Evolutionary conservation across 2,329 filamentous ascomycete species (phyloP).

Genomic region (Neoarthrinium moseri): DNA sequence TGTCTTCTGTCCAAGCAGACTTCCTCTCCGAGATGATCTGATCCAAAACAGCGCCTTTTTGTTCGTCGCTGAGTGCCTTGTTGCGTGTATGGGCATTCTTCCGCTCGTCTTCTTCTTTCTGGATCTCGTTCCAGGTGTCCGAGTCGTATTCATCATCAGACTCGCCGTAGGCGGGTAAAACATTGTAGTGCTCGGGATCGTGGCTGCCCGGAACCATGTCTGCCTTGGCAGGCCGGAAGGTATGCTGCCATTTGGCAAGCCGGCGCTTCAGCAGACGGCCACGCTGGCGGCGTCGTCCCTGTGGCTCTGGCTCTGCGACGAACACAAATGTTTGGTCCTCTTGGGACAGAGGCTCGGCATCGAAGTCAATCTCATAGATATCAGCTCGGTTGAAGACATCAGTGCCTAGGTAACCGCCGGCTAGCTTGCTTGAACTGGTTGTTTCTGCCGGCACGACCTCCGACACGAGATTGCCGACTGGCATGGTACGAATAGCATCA

Average conservation of each 20-base stretch:
- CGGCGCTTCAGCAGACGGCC: conserved; percentile 22
- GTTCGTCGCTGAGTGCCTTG: too few relatives aligned
- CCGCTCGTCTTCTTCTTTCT: conserved; percentile 47
- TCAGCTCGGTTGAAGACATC: conserved; percentile 23
- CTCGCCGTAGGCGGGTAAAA: conserved; percentile 53
- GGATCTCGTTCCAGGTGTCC: conserved; percentile 61
- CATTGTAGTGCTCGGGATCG: conserved; percentile 33
- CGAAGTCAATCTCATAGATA: conserved; percentile 14
- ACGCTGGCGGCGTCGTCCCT: conserved; percentile 22
- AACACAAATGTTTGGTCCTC: conserved; percentile 15
- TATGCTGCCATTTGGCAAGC: conserved; percentile 2
- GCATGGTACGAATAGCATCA: conserved; percentile 19
- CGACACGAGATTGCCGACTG: conserved; percentile 3
- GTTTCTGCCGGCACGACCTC: background rate
- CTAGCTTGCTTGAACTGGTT: background rate
- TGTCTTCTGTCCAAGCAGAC: conserved; percentile 56
- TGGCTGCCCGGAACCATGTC: conserved; percentile 25
- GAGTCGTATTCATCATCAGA: conserved; percentile 56
- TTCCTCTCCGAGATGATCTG: conserved; percentile 50
- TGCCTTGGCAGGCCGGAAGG: conserved; percentile 14
- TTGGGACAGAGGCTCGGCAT: background rate
- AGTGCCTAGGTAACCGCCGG: conserved; percentile 21
- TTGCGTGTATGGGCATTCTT: conserved; percentile 24
- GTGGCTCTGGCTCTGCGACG: conserved; percentile 8
- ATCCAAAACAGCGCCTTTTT: conserved; percentile 53